Percentiles rank a stretch among this genome's conserved stretches.
phyloP scores from a whole-genome alignment of 768 basidiomycete species.

The Favolaschia claudopus region DNA sequence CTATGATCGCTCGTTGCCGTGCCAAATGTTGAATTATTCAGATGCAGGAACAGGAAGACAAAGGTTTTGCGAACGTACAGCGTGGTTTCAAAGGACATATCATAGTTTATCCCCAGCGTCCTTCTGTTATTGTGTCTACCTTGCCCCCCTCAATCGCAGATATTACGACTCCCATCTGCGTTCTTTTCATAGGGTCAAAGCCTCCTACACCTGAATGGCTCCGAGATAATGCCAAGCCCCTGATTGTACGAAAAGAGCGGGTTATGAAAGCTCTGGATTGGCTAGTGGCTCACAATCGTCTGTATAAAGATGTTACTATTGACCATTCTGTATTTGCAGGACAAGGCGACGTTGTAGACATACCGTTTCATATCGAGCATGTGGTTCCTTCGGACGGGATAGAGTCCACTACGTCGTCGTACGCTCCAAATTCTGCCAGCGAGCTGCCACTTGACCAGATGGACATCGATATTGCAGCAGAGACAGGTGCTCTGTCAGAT shows the following conservation, averaged over 20 bases:
- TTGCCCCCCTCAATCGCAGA: constrained; percentile 32
- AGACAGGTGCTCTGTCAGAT: no score
- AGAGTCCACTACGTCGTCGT: background rate
- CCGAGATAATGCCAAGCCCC: constrained; percentile 28
- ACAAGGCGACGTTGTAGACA: no score
- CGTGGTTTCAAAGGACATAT: constrained; percentile 34
- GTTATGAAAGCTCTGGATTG: background rate
- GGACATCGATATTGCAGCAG: no score
- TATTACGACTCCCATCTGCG: constrained; percentile 29
- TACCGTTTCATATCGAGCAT: no score
- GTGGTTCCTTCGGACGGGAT: no score
- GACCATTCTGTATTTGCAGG: no score
- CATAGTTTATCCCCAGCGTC: constrained; percentile 33
- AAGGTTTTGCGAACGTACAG: background rate
- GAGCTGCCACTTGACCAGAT: no score
- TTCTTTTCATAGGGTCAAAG: constrained; percentile 32
- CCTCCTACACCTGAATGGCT: constrained; percentile 29
- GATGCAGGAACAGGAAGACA: background rate
- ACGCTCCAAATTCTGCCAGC: no score
- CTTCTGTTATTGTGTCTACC: constrained; percentile 11
- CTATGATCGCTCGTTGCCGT: constrained; percentile 34
- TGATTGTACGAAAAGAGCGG: background rate
- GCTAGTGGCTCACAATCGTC: no score
- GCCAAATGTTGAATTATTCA: constrained; percentile 22
- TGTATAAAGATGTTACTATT: no score